Percentiles rank a stretch among this genome's conserved stretches.
phyloP scores from a whole-genome alignment of 2,329 filamentous ascomycete species.

The Leptodontidium sp. region DNA sequence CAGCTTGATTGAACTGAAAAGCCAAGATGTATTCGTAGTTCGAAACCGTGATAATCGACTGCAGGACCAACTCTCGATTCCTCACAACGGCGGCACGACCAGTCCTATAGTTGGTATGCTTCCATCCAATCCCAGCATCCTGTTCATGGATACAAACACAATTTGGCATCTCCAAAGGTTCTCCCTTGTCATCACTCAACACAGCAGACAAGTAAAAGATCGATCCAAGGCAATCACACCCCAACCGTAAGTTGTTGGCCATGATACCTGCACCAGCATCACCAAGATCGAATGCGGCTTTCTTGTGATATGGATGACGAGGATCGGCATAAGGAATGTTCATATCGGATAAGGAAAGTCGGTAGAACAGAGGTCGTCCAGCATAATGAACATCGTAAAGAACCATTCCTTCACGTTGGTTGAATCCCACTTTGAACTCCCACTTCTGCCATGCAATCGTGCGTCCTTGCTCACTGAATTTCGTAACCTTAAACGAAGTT shows the following conservation, averaged over 20 bases:
- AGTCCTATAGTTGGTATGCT: slow-evolving; percentile 75
- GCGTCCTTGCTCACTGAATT: slow-evolving; percentile 60
- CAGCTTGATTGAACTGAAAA: slow-evolving; percentile 76
- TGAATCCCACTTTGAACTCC: slow-evolving; percentile 68
- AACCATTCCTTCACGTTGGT: slow-evolving; percentile 70
- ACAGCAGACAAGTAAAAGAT: slow-evolving; percentile 72
- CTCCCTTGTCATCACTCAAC: slow-evolving; percentile 66
- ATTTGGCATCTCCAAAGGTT: slow-evolving; percentile 67
- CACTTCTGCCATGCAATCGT: slow-evolving; percentile 72
- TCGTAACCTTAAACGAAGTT: slow-evolving; percentile 63
- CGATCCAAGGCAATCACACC: slow-evolving; percentile 74
- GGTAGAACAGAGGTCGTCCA: slow-evolving; percentile 70
- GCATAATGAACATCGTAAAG: slow-evolving; percentile 72
- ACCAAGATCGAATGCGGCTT: slow-evolving; percentile 74
- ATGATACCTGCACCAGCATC: slow-evolving; percentile 72
- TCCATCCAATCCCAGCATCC: slow-evolving; percentile 72
- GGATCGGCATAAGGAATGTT: slow-evolving; percentile 68
- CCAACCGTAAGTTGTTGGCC: slow-evolving; percentile 74
- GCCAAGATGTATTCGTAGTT: slow-evolving; percentile 80
- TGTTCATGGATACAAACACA: slow-evolving; percentile 76
- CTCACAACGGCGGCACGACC: slow-evolving; percentile 68
- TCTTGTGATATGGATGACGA: slow-evolving; percentile 72
- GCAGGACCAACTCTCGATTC: slow-evolving; percentile 71
- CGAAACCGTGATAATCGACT: slow-evolving; percentile 74
- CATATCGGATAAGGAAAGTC: slow-evolving; percentile 72